Percentiles rank a stretch among this genome's conserved stretches.
Evolutionary conservation across 129 eudicot species (phyloP).

Genomic region (Erigeron canadensis): DNA sequence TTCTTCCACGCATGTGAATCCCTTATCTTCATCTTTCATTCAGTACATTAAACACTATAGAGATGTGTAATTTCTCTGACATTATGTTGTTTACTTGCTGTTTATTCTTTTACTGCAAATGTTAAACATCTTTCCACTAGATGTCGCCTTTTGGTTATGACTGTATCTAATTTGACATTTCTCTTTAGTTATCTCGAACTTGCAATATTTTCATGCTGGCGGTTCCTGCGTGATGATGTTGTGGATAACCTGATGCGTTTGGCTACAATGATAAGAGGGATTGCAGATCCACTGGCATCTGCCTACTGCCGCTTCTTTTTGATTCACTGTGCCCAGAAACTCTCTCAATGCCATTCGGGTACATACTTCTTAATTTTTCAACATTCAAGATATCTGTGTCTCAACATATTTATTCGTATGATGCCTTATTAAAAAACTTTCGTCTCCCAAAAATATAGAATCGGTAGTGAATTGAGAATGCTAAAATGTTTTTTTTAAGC

Average conservation of each 20-base stretch:
- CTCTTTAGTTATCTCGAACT: constrained; percentile 78
- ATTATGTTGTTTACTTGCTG: constrained; percentile 5
- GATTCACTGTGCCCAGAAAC: constrained; percentile 61
- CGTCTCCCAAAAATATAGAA: constrained; percentile 3
- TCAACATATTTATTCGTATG: constrained; percentile 1
- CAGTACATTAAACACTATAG: constrained; percentile 14
- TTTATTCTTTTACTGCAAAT: background rate
- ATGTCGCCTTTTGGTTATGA: background rate
- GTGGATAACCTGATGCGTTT: constrained; percentile 57
- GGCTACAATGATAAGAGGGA: constrained; percentile 78
- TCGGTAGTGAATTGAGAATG: background rate
- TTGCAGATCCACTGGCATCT: constrained; percentile 79
- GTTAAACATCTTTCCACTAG: background rate
- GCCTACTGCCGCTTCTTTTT: constrained; percentile 73
- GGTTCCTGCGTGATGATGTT: constrained; percentile 54
- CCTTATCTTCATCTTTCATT: constrained; percentile 26
- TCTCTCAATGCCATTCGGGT: constrained; percentile 52
- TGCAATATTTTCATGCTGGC: constrained; percentile 79
- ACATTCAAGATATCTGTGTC: background rate
- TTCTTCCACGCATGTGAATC: constrained; percentile 87
- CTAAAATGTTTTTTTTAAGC: background rate
- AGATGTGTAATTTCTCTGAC: constrained; percentile 3
- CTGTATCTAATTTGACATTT: constrained; percentile 24
- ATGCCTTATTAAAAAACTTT: background rate
- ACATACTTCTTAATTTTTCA: constrained; percentile 20